These are phyloP conservation scores for Lactuca sativa DNA, from an alignment of 129 eudicot species.

Conservation along the genomic window DNA sequence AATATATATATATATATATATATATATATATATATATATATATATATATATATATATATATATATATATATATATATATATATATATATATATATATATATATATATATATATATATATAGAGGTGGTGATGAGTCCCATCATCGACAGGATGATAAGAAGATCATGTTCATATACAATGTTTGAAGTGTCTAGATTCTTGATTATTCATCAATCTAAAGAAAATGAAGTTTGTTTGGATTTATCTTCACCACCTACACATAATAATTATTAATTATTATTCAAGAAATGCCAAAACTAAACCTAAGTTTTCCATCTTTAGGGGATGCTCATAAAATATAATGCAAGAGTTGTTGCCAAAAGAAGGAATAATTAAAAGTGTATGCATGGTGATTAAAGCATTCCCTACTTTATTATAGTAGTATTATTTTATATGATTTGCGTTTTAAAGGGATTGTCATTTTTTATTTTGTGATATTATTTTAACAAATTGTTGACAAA, in stretches of 20 bases:
- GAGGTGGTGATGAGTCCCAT: slow-evolving; percentile 67
- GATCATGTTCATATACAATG: slow-evolving; percentile 44
- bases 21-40: too few relatives aligned
- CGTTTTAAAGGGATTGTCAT: neutral
- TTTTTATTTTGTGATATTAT: neutral
- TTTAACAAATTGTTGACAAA: neutral
- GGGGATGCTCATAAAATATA: slow-evolving; percentile 29
- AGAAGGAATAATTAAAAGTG: slow-evolving; percentile 77
- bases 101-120: slow-evolving; percentile 2
- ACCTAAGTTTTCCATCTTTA: slow-evolving; percentile 52
- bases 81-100: slow-evolving; percentile 11
- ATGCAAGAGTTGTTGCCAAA: slow-evolving; percentile 58
- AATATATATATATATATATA: too few relatives aligned
- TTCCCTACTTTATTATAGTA: slow-evolving; percentile 19
- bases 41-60: too few relatives aligned
- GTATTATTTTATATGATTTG: neutral
- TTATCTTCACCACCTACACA: slow-evolving; percentile 42
- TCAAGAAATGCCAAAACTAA: slow-evolving; percentile 22
- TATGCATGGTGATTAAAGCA: slow-evolving; percentile 75
- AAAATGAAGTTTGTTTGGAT: slow-evolving; percentile 47
- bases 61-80: neutral
- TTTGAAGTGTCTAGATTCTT: slow-evolving; percentile 36
- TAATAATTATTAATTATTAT: neutral
- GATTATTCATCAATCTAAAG: slow-evolving; percentile 54
- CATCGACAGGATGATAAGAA: slow-evolving; percentile 43